Evolutionary conservation across 495 filamentous ascomycete genomes (phyloP).

Genomic region (Podospora sp.): DNA sequence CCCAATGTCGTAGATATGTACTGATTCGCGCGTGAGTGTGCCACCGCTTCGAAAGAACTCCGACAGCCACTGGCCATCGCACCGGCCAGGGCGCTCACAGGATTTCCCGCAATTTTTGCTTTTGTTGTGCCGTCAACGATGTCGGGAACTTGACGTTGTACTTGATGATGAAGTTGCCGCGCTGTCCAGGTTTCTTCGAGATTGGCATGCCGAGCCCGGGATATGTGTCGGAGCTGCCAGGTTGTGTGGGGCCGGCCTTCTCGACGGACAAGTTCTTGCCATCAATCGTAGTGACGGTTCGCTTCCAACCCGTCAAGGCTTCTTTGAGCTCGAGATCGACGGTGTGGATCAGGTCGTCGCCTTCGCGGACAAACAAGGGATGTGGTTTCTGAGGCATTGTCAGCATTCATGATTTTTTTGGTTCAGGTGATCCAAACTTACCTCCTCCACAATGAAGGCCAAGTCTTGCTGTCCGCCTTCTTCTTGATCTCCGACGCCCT

Average conservation of each 20-base stretch:
- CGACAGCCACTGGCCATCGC: background rate
- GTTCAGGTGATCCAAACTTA: slow-evolving; percentile 46
- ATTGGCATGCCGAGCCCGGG: slow-evolving; percentile 88
- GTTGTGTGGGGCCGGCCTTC: slow-evolving; percentile 79
- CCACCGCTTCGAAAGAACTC: background rate
- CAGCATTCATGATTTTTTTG: background rate
- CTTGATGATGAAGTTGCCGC: slow-evolving; percentile 86
- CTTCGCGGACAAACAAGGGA: slow-evolving; percentile 76
- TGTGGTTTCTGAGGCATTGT: slow-evolving; percentile 69
- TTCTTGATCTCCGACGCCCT: slow-evolving; percentile 93
- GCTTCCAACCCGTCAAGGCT: slow-evolving; percentile 92
- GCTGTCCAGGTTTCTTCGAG: slow-evolving; percentile 79
- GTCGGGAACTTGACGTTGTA: slow-evolving; percentile 91
- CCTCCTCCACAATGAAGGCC: slow-evolving; percentile 92
- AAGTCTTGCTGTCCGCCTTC: slow-evolving; percentile 97
- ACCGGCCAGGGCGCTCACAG: slow-evolving; percentile 44
- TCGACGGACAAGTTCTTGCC: slow-evolving; percentile 76
- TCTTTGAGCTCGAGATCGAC: slow-evolving; percentile 90
- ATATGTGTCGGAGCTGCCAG: slow-evolving; percentile 77
- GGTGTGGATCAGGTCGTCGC: slow-evolving; percentile 77
- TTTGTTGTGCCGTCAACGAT: slow-evolving; percentile 72
- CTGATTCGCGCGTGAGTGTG: background rate
- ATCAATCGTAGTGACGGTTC: slow-evolving; percentile 91
- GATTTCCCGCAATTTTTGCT: slow-evolving; percentile 75
- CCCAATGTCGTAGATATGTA: background rate